These are phyloP conservation scores for Stylonectria norvegica DNA, from an alignment of 2,329 filamentous ascomycete genomes.

Conservation along the genomic window DNA sequence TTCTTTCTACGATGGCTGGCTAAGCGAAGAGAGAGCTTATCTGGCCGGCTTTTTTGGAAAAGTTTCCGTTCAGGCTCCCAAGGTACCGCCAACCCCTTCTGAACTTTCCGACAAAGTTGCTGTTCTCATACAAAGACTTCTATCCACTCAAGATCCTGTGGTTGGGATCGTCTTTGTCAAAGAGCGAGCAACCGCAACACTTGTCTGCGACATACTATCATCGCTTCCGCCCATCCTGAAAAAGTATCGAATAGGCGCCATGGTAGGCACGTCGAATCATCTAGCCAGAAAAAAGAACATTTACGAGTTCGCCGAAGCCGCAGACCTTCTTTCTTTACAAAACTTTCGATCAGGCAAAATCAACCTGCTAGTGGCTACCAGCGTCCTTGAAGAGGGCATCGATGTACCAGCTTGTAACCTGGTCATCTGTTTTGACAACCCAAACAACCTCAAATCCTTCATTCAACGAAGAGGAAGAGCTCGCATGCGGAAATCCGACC, in stretches of 20 bases:
- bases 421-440: slow-evolving; percentile 55
- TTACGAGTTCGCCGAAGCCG: slow-evolving; percentile 32
- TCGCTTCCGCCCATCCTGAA: slow-evolving; percentile 45
- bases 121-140: slow-evolving; percentile 51
- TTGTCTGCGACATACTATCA: slow-evolving; percentile 57
- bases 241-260: slow-evolving; percentile 49
- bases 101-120: slow-evolving; percentile 56
- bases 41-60: slow-evolving; percentile 45
- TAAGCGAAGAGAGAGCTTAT: slow-evolving; percentile 53
- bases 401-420: slow-evolving; percentile 63
- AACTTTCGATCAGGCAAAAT: slow-evolving; percentile 52
- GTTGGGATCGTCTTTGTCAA: slow-evolving; percentile 67
- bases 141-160: slow-evolving; percentile 38
- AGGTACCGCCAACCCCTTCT: slow-evolving; percentile 5
- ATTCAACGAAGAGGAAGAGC: slow-evolving; percentile 56
- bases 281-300: slow-evolving; percentile 39
- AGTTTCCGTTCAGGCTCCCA: slow-evolving; percentile 28
- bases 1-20: slow-evolving; percentile 39
- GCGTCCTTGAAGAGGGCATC: slow-evolving; percentile 65
- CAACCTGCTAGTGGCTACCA: slow-evolving; percentile 60
- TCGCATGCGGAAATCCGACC: slow-evolving; percentile 47
- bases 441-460: slow-evolving; percentile 51
- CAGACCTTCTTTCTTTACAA: slow-evolving; percentile 36
- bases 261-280: slow-evolving; percentile 52
- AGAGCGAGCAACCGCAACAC: slow-evolving; percentile 57